Base-by-base conservation (phyloP, 768 basidiomycete genomes). In the Leccinum broughii region DNA sequence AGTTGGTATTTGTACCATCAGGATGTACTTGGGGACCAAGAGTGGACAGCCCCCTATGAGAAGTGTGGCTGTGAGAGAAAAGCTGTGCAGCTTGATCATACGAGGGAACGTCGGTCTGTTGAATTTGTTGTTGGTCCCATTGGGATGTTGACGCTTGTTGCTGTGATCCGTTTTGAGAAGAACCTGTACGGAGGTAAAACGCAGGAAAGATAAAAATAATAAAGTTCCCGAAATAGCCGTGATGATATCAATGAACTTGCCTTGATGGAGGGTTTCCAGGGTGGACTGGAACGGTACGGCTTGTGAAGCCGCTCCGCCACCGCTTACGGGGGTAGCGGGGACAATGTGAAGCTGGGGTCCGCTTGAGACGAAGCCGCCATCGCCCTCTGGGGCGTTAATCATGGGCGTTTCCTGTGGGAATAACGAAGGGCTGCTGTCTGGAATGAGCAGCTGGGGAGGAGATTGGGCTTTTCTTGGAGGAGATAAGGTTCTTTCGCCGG, bases 271-370 rank as follows among this genome's bases (percentile, higher is more conserved):
- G 17, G 80, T 79, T 61, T 80, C 72, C 64, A 82, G 71, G 52
- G 79, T 77, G 37, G 77, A 75, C 64, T 82, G 81, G 77, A 86
- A 88, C 44, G 82, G 79, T 39, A 76, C 80, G 41, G 77, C 70
- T 60, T 80, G 78, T 10, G 76, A 74, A 39, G 76, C 76, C 28
- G 76, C 80, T 37, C 77, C 85, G 22, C 84, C 86, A 49, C 85
- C 87, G 61, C 82, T 83, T 57, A 93, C 80, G 8, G 92, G 92
- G 3, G 92, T 93, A 22, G 91, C 89, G 46, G 92, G 92, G 7
- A 92, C 90, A 62, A 93, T 87, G 68, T 91, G 85, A 61, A 93
- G 80, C 55, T 82, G 82, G 1, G 88, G 90, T 0, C 87, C 85
- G 17, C 76, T 75, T 9, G 75, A 70, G 54, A 77, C 73, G 57